Percentiles rank a stretch among this genome's conserved stretches.
Evolutionary conservation across 208 protist species (phyloP).

Genomic region (Novymonas esmeraldas): DNA sequence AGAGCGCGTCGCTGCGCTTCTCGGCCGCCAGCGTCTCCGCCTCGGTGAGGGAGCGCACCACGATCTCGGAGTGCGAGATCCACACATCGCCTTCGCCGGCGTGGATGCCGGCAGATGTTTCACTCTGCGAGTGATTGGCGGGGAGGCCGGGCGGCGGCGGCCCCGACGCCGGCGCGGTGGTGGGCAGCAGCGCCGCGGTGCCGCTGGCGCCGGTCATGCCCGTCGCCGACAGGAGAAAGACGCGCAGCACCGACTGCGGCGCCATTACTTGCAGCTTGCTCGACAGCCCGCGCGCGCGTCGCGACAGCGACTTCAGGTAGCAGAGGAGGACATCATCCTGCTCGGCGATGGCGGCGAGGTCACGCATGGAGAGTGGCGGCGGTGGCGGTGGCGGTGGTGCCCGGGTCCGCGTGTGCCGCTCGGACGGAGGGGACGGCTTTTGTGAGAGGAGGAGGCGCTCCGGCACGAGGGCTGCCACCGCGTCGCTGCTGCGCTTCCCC

Average conservation of each 20-base stretch:
- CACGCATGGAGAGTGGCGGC: slow-evolving; percentile 26
- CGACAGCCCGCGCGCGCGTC: slow-evolving; percentile 25
- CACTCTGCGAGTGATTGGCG: no score
- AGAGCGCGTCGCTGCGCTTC: slow-evolving; percentile 9
- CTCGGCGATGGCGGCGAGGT: slow-evolving; percentile 35
- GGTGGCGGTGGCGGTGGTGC: background rate
- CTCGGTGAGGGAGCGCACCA: background rate
- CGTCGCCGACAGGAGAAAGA: background rate
- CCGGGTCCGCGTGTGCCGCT: background rate
- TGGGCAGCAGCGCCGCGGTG: background rate
- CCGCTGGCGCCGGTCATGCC: background rate
- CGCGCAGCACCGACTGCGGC: slow-evolving; percentile 28
- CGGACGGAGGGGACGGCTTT: background rate
- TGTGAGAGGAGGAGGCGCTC: background rate
- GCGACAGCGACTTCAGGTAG: slow-evolving; percentile 27
- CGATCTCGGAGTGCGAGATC: slow-evolving; percentile 20
- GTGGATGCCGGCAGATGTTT: no score
- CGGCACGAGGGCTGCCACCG: no score
- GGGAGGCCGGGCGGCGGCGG: background rate
- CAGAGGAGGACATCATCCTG: slow-evolving; percentile 43
- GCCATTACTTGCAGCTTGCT: slow-evolving; percentile 41
- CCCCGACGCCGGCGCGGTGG: background rate
- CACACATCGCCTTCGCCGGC: slow-evolving; percentile 9
- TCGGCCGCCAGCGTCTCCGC: background rate
- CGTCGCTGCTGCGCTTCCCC: no score